Percentiles rank a stretch among this genome's conserved stretches.
These are phyloP conservation scores for Naganishia sp. DNA, from an alignment of 1,284 basidiomycete genomes.

Conservation along the genomic window DNA sequence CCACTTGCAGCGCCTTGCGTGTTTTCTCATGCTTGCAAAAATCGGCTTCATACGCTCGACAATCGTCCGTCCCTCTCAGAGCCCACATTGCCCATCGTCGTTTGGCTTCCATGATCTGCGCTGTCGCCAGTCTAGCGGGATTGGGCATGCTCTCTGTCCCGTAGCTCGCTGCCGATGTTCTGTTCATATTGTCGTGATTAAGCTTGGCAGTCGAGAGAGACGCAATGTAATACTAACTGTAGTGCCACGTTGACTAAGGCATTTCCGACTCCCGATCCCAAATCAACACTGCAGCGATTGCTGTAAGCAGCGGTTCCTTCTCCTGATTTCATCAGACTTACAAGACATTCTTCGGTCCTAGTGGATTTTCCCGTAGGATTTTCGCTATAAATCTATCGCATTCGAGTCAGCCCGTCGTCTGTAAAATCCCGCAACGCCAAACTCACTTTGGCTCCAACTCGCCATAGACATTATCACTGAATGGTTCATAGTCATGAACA, in stretches of 20 bases:
- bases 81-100: conserved; percentile 59
- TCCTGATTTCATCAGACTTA: conserved; percentile 31
- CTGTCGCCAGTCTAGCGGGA: conserved; percentile 55
- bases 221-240: conserved; percentile 46
- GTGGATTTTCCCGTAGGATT: conserved; percentile 48
- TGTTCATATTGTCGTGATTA: conserved; percentile 5
- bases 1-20: conserved; percentile 50
- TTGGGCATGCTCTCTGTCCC: conserved; percentile 60
- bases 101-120: conserved; percentile 57
- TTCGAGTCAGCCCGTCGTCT: background rate
- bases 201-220: conserved; percentile 39
- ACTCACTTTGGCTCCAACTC: conserved; percentile 50
- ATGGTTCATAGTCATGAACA: conserved; percentile 53
- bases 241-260: conserved; percentile 59
- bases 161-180: conserved; percentile 39
- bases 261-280: conserved; percentile 62
- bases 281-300: conserved; percentile 55
- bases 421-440: background rate
- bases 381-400: conserved; percentile 47
- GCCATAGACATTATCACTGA: conserved; percentile 48
- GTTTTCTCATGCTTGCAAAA: conserved; percentile 53
- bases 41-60: conserved; percentile 57
- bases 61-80: conserved; percentile 52
- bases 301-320: background rate
- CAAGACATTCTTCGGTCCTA: conserved; percentile 49